Conservation (phyloP, 2,329 filamentous ascomycete genomes). For the Alternaria brassicae region DNA sequence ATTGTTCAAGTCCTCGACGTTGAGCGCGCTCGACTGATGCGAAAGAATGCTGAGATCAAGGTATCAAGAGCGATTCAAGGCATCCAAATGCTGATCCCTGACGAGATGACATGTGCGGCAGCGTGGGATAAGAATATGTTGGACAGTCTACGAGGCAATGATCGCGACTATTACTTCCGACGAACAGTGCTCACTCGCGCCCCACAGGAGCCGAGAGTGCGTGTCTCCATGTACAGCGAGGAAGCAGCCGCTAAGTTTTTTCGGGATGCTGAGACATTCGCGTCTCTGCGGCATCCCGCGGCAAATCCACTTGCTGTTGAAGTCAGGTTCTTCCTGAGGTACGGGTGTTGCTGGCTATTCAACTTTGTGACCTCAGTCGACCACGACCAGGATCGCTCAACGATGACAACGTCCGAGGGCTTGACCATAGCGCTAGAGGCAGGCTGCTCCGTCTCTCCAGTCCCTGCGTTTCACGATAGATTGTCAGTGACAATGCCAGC, state of each 20-base stretch:
- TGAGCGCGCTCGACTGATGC: not conserved
- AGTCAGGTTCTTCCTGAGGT: not conserved
- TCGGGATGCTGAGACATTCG: not conserved
- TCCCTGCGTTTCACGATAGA: not conserved
- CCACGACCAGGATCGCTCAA: not conserved
- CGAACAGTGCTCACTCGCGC: not conserved
- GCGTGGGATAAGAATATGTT: not conserved
- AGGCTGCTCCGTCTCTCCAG: not conserved
- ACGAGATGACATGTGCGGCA: not conserved
- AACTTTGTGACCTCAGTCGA: not conserved
- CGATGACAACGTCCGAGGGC: not conserved
- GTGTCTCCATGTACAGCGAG: not conserved
- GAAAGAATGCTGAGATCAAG: not conserved
- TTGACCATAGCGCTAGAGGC: not conserved
- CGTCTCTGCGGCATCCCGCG: not conserved
- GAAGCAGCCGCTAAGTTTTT: not conserved
- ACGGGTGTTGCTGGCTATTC: not conserved
- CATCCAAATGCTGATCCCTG: not conserved
- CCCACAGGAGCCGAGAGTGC: not conserved
- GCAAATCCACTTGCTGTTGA: not conserved
- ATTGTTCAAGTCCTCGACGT: not conserved
- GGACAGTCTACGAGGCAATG: not conserved
- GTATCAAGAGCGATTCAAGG: not conserved
- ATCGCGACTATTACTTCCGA: not conserved
- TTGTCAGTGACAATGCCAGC: not conserved